These are phyloP conservation scores for Prunella vulgaris DNA, from an alignment of 257 asterid genomes.

Conservation along the genomic window DNA sequence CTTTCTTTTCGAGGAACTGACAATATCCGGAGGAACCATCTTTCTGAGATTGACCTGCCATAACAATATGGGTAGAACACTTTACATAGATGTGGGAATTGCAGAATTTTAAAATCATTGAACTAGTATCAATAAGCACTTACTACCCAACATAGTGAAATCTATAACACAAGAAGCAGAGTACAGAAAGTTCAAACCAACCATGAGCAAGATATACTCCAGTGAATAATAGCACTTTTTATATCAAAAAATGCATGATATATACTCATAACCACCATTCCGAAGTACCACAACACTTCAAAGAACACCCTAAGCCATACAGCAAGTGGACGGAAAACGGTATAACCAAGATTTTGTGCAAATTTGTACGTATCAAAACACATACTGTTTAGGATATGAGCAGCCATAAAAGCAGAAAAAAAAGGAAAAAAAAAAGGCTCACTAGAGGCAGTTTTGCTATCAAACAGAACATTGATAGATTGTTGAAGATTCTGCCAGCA, in stretches of 20 bases:
- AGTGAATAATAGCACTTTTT: neutral
- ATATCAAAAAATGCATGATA: neutral
- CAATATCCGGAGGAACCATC: conserved; percentile 59
- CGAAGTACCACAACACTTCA: neutral
- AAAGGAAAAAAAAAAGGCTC: conserved; percentile 32
- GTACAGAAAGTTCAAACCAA: conserved; percentile 3
- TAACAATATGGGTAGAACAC: conserved; percentile 8
- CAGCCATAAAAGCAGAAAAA: conserved; percentile 19
- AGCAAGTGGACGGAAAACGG: neutral
- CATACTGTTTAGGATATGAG: conserved; percentile 3
- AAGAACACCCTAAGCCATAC: neutral
- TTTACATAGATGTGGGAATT: neutral
- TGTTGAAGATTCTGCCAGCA: conserved; percentile 94
- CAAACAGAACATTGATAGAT: conserved; percentile 66
- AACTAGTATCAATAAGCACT: neutral
- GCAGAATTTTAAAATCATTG: too few relatives aligned
- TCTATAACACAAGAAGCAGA: neutral
- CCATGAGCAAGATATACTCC: neutral
- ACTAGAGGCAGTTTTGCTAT: conserved; percentile 77
- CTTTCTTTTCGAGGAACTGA: conserved; percentile 89
- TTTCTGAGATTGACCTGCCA: conserved; percentile 58
- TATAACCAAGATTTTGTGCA: neutral
- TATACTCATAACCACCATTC: conserved; percentile 3
- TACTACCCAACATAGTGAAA: conserved; percentile 12
- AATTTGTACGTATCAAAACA: neutral